Base-by-base conservation (phyloP, 2,329 filamentous ascomycete species). In the Huntiella savannae region DNA sequence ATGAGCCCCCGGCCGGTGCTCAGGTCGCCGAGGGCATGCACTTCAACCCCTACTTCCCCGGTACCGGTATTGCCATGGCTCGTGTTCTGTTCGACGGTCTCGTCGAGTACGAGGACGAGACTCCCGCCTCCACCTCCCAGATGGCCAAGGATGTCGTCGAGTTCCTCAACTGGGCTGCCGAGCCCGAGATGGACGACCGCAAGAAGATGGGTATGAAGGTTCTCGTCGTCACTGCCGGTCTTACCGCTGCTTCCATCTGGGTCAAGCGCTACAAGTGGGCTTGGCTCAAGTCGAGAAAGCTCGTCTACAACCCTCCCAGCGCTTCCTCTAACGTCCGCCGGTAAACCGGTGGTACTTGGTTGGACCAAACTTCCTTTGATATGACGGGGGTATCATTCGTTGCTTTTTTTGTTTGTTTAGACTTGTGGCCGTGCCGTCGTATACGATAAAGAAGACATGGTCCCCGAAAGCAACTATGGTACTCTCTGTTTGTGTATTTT, bases 181-280 rank as follows among this genome's bases (percentile, higher is more conserved):
- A 98, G 71, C 91, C 91, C 42, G 91, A 98, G 73, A 94, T 95
- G 86, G 91, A 98, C 61, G 80, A 95, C 62, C 82, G 91, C 62
- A 98, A 98, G 82, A 91, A 86, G 72, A 98, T 96, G 91, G 91
- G 91, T 59, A 78, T 93, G 75, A 96, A 98, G 79, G 83, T 93
- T 46, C 64, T 98, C 56, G 77, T 82, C 54, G 75, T 94, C 55
- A 77, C 78, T 47, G 73, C 80, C 51, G 75, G 79, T 52, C 71
- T 98, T 53, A 82, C 85, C 61, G 85, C 84, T 48, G 59, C 96
- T 58, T 92, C 82, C 63, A 77, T 98, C 57, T 98, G 87, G 86
- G 81, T 96, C 54, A 98, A 98, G 82, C 79, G 87, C 70, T 98
- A 98, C 79, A 98, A 96, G 78, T 98, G 91, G 91, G 74, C 86